phyloP scores from a whole-genome alignment of 495 filamentous ascomycete species.

The Sporormia fimetaria region DNA sequence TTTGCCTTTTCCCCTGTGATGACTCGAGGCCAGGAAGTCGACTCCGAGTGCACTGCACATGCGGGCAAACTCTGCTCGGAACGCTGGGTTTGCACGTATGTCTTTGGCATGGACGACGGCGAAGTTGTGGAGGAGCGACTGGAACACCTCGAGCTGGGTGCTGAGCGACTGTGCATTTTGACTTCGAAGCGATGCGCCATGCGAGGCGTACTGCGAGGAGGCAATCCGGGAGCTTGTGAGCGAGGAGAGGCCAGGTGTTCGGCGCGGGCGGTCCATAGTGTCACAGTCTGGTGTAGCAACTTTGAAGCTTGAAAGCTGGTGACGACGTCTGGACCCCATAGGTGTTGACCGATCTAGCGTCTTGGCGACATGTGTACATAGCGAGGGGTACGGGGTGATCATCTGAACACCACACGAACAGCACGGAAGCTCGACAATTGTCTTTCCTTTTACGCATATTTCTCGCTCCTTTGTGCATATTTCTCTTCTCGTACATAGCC shows the following conservation, averaged over 20 bases:
- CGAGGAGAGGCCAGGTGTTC: conserved; percentile 79
- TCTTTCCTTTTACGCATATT: too few species aligned
- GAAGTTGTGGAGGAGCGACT: conserved; percentile 84
- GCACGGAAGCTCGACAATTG: too few species aligned
- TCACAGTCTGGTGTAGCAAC: not conserved
- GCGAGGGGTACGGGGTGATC: too few species aligned
- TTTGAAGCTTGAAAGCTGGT: not conserved
- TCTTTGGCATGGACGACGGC: conserved; percentile 87
- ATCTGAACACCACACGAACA: too few species aligned
- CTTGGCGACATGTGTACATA: too few species aligned
- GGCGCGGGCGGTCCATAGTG: conserved; percentile 30
- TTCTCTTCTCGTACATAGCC: too few species aligned
- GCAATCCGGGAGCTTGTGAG: conserved; percentile 74
- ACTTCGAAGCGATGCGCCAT: conserved; percentile 73
- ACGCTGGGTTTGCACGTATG: conserved; percentile 87
- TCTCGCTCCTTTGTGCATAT: too few species aligned
- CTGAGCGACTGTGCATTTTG: conserved; percentile 70
- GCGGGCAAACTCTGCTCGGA: conserved; percentile 92
- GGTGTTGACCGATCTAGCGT: not conserved
- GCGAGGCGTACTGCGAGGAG: conserved; percentile 72
- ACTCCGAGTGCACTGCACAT: conserved; percentile 98
- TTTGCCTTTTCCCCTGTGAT: conserved; percentile 37
- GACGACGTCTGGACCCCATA: not conserved
- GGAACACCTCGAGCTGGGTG: conserved; percentile 92
- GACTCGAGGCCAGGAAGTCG: conserved; percentile 69